phyloP scores from a whole-genome alignment of 495 filamentous ascomycete species.

The Penicillium atrosanguineum region DNA sequence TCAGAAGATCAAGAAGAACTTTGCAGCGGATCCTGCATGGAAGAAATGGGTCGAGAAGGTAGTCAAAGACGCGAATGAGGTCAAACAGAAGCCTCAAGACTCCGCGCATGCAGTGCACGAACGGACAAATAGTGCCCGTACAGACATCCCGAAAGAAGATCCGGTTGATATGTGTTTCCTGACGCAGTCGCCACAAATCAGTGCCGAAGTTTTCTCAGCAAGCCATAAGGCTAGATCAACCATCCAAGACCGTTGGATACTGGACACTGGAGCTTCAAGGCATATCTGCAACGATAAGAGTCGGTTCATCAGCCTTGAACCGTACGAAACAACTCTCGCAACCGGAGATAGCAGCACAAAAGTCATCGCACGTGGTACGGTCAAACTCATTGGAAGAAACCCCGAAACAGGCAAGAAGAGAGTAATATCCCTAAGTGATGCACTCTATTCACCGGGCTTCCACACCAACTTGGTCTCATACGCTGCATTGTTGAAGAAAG shows the following conservation, averaged over 20 bases:
- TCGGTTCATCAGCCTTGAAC: neutral
- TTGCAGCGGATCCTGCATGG: neutral
- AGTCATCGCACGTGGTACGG: neutral
- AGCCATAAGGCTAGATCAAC: no score
- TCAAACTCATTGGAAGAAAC: neutral
- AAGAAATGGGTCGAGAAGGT: neutral
- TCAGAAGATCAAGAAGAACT: neutral
- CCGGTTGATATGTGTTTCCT: no score
- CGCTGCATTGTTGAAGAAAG: neutral
- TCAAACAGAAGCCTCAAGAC: neutral
- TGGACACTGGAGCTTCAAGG: neutral
- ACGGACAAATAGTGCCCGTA: no score
- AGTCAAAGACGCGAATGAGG: neutral
- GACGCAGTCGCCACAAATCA: no score
- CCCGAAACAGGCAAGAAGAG: neutral
- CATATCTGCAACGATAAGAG: neutral
- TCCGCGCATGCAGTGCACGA: no score
- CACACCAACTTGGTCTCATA: neutral
- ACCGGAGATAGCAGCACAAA: neutral
- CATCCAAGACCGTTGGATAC: neutral
- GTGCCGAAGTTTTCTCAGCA: no score
- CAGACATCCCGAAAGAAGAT: no score
- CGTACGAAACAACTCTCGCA: neutral
- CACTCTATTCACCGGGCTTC: neutral
- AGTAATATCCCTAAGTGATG: neutral